These are phyloP conservation scores for Neofusicoccum cordaticola DNA, from an alignment of 2,329 filamentous ascomycete species.

Conservation along the genomic window DNA sequence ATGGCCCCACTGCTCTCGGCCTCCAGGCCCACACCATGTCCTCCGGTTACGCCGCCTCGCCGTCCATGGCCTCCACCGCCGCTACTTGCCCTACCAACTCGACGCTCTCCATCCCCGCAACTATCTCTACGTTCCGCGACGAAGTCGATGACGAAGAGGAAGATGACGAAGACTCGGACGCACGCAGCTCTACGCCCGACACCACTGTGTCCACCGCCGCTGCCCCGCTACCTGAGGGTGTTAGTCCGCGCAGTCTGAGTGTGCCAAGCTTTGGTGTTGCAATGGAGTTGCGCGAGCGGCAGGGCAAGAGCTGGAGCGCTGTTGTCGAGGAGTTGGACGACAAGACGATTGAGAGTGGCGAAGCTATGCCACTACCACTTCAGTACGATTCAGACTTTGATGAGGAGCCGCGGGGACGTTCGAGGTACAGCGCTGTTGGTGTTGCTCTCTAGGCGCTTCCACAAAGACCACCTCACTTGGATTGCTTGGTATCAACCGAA, in stretches of 20 bases:
- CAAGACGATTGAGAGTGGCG: neutral
- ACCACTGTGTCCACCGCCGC: neutral
- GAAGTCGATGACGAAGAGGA: neutral
- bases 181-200: constrained; percentile 1
- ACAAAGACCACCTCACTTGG: neutral
- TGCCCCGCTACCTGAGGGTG: neutral
- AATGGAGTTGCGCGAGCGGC: neutral
- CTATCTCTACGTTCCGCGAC: neutral
- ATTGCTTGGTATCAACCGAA: neutral
- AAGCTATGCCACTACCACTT: neutral
- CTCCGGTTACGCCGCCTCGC: neutral
- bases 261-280: constrained; percentile 1
- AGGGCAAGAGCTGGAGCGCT: constrained; percentile 5
- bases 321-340: neutral
- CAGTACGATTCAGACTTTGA: neutral
- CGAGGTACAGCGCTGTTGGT: neutral
- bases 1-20: neutral
- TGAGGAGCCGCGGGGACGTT: neutral
- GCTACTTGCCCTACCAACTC: constrained; percentile 3
- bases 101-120: neutral
- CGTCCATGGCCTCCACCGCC: neutral
- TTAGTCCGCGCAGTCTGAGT: neutral
- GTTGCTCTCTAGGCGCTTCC: neutral
- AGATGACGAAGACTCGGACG: neutral
- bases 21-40: neutral